Conservation (phyloP, 2,329 filamentous ascomycete species). For the Colletotrichum aenigma region DNA sequence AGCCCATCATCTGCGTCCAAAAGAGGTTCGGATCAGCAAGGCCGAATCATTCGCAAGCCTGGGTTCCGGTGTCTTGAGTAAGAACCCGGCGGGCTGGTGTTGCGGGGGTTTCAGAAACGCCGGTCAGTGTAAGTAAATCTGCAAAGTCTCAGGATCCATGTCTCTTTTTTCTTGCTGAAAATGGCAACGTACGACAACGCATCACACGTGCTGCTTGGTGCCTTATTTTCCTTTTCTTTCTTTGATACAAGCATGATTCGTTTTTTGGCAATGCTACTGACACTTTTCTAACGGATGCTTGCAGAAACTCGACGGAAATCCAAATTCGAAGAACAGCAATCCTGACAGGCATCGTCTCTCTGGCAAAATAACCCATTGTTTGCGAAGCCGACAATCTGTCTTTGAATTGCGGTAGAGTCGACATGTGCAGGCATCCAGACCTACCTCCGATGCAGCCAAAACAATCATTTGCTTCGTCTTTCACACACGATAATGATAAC, state of each 20-base stretch:
- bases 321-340: not conserved
- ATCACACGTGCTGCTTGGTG: not conserved
- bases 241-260: not conserved
- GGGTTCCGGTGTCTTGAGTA: slow-evolving; percentile 2
- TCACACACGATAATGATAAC: not conserved
- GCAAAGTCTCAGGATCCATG: not conserved
- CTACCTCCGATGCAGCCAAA: not conserved
- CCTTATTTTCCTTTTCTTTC: not conserved
- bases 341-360: no score
- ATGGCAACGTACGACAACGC: not conserved
- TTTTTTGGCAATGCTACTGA: not conserved
- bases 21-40: not conserved
- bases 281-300: not conserved
- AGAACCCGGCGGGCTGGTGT: slow-evolving; percentile 6
- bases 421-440: not conserved
- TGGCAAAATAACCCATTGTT: no score
- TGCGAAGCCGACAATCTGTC: no score
- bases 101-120: slow-evolving; percentile 12
- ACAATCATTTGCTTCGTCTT: not conserved
- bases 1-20: not conserved
- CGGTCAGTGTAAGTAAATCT: not conserved
- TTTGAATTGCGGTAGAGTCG: not conserved
- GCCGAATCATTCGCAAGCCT: not conserved
- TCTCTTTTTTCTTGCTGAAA: not conserved
- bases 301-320: slow-evolving; percentile 1